Percentiles rank a stretch among this genome's conserved stretches.
phyloP scores from a whole-genome alignment of 768 basidiomycete species.

The Multifurca ochricompacta region DNA sequence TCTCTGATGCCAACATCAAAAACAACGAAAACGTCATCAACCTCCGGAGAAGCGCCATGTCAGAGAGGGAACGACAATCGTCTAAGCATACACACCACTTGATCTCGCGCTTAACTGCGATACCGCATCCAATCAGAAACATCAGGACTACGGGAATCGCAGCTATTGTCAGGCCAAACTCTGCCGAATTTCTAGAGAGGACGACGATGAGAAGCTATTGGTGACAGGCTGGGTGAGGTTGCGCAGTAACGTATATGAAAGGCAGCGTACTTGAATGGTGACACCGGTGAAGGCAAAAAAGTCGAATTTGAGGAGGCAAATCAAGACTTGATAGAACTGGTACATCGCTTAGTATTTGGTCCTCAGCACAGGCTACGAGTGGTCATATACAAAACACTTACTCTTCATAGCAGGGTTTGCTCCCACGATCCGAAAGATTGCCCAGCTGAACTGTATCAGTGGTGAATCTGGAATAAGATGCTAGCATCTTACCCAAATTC shows the following conservation, averaged over 20 bases:
- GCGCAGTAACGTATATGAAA: background rate
- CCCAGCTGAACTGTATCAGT: slow-evolving; percentile 49
- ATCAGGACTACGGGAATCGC: slow-evolving; percentile 75
- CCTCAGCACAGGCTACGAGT: slow-evolving; percentile 4
- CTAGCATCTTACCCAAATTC: slow-evolving; percentile 66
- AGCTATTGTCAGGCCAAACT: slow-evolving; percentile 75
- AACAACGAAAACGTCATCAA: slow-evolving; percentile 65
- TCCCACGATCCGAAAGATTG: slow-evolving; percentile 83
- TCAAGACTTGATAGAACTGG: slow-evolving; percentile 79
- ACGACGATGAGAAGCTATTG: slow-evolving; percentile 77
- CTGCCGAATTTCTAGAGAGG: slow-evolving; percentile 50
- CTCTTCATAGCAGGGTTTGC: slow-evolving; percentile 82
- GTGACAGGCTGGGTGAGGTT: background rate
- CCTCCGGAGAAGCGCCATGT: slow-evolving; percentile 30
- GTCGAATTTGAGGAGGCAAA: slow-evolving; percentile 84
- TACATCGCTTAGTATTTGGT: slow-evolving; percentile 61
- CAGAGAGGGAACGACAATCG: background rate
- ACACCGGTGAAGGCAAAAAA: slow-evolving; percentile 85
- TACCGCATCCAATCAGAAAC: slow-evolving; percentile 54
- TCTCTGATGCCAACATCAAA: slow-evolving; percentile 70
- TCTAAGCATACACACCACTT: slow-evolving; percentile 47
- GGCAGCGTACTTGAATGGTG: slow-evolving; percentile 66
- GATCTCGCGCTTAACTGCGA: slow-evolving; percentile 74
- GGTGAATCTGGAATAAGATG: background rate
- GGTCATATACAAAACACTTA: slow-evolving; percentile 29